A percentile compares a stretch with the other conserved stretches of the same genome.
phyloP scores from a whole-genome alignment of 805 yeast species.

The Zygoascus tannicola region DNA sequence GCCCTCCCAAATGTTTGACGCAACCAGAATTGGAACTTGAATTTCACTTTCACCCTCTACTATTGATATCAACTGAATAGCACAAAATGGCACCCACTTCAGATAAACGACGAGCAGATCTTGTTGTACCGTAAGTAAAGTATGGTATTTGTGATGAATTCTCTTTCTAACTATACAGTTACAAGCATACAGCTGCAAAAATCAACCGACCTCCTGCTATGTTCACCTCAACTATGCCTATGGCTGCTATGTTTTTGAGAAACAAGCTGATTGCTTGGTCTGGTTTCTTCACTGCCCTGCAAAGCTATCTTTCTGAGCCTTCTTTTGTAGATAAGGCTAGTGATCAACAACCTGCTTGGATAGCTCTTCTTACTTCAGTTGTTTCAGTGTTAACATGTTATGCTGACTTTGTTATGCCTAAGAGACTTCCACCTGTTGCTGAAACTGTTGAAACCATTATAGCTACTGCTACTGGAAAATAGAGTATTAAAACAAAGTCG shows the following conservation, averaged over 20 bases:
- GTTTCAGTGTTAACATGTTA: conserved; percentile 27
- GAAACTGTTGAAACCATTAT: not conserved
- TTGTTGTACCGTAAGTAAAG: conserved; percentile 25
- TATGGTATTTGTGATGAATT: not conserved
- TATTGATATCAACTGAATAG: too few species aligned
- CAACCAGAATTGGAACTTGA: too few species aligned
- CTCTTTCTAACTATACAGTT: conserved; percentile 13
- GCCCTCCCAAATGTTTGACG: too few species aligned
- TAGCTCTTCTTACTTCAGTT: conserved; percentile 22
- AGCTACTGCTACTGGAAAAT: not conserved
- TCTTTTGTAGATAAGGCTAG: conserved; percentile 7
- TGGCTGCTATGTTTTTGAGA: conserved; percentile 32
- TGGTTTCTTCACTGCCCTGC: conserved; percentile 29
- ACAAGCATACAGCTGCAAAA: conserved; percentile 14
- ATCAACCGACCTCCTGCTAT: conserved; percentile 13
- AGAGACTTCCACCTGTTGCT: conserved; percentile 9
- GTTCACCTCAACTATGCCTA: conserved; percentile 26
- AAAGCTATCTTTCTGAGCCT: conserved; percentile 27
- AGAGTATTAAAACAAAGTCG: too few species aligned
- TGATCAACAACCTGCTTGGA: conserved; percentile 24
- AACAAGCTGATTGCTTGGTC: conserved; percentile 31
- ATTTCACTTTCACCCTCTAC: too few species aligned
- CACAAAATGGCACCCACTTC: conserved; percentile 17
- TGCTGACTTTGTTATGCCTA: conserved; percentile 28
- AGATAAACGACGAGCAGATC: conserved; percentile 23